Conservation (phyloP, 2,329 filamentous ascomycete genomes). For the Daldinia eschscholtzii region DNA sequence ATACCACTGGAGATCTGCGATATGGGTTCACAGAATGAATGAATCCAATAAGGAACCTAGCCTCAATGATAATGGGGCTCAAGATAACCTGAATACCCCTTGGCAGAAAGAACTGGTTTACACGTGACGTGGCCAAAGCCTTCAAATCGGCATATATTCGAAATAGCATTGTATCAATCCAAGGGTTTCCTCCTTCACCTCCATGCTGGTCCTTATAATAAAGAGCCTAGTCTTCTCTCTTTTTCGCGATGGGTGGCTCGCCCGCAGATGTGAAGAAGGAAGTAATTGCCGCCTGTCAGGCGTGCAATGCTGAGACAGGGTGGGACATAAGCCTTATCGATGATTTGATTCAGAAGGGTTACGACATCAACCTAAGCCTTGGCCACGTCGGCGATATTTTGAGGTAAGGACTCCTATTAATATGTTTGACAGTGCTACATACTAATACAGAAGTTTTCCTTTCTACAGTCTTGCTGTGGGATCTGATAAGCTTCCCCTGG, state of each 20-base stretch:
- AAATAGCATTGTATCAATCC: background rate
- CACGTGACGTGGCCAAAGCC: background rate
- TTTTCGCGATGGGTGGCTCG: background rate
- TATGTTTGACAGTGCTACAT: background rate
- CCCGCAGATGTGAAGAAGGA: background rate
- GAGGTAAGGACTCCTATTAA: background rate
- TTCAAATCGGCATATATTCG: background rate
- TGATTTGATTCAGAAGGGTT: background rate
- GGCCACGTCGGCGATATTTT: background rate
- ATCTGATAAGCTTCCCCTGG: conserved; percentile 9
- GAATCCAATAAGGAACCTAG: no score
- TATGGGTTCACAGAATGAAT: no score
- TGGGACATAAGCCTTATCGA: background rate
- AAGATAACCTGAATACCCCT: no score
- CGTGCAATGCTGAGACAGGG: background rate
- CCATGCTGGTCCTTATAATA: background rate
- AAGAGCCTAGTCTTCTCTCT: background rate
- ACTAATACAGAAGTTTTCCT: background rate
- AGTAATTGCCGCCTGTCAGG: background rate
- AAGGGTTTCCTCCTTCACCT: background rate
- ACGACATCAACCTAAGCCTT: background rate
- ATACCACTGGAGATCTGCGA: no score
- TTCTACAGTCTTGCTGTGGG: background rate
- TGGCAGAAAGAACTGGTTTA: background rate
- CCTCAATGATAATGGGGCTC: no score